A percentile compares a stretch with the other conserved stretches of the same genome.
Conservation (phyloP, 768 basidiomycete genomes). For the Amanita inopinata region DNA sequence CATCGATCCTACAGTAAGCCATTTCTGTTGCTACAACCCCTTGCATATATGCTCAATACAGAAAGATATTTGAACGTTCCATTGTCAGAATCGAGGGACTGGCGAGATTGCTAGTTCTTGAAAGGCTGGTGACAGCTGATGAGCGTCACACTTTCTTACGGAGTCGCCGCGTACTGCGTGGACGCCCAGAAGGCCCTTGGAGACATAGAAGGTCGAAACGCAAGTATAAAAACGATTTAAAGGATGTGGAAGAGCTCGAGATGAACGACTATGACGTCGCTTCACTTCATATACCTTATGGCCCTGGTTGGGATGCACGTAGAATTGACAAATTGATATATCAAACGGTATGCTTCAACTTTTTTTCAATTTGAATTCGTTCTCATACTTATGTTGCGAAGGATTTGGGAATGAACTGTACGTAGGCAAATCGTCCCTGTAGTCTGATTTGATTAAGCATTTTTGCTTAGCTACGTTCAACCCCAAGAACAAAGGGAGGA, state of each 20-base stretch:
- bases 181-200: constrained; percentile 28
- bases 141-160: constrained; percentile 36
- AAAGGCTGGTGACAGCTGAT: constrained; percentile 39
- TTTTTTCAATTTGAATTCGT: constrained; percentile 5
- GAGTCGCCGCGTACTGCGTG: constrained; percentile 39
- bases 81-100: constrained; percentile 48
- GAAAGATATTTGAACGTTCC: constrained; percentile 47
- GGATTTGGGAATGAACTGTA: constrained; percentile 10
- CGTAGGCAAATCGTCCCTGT: neutral
- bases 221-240: constrained; percentile 47
- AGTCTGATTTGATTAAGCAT: too few species aligned
- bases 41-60: neutral
- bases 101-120: constrained; percentile 51
- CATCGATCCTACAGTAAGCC: constrained; percentile 48
- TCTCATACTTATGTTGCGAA: neutral
- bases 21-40: neutral
- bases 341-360: constrained; percentile 34
- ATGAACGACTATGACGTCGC: constrained; percentile 50
- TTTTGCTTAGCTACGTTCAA: constrained; percentile 9
- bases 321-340: constrained; percentile 49
- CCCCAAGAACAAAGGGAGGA: constrained; percentile 9
- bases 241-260: constrained; percentile 37
- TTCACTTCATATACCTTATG: constrained; percentile 50
- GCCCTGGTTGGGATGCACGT: constrained; percentile 47
- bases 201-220: constrained; percentile 24